These are phyloP conservation scores for Carex cristatella DNA, from an alignment of 176 grass and related monocot genomes.

Conservation along the genomic window DNA sequence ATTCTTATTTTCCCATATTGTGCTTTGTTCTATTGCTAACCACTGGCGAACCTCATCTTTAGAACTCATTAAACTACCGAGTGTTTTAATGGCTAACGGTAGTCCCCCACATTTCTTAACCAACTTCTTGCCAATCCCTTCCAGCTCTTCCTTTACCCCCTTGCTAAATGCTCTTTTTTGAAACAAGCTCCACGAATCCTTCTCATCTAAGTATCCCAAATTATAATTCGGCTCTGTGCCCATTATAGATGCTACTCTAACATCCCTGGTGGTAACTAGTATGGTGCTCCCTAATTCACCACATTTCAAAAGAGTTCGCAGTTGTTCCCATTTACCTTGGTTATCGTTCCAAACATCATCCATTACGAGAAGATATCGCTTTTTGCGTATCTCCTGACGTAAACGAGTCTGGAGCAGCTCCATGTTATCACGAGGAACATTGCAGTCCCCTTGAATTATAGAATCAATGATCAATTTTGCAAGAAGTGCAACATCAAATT, in stretches of 20 bases:
- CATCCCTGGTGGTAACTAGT: conserved; percentile 23
- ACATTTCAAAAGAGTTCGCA: neutral
- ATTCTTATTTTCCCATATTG: neutral
- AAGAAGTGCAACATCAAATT: neutral
- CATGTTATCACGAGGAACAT: neutral
- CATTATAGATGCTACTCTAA: conserved; percentile 6
- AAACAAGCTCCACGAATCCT: conserved; percentile 14
- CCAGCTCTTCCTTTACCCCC: neutral
- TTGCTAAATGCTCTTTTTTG: neutral
- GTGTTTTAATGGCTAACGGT: neutral
- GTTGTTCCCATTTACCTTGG: neutral
- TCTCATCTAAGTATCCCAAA: neutral
- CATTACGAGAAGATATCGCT: neutral
- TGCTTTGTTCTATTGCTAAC: neutral
- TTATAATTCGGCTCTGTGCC: neutral
- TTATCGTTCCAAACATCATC: conserved; percentile 42
- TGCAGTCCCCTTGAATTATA: neutral
- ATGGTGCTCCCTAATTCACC: conserved; percentile 24
- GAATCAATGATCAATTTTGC: neutral
- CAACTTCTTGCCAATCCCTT: neutral
- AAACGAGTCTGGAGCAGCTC: neutral
- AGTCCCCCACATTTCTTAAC: neutral
- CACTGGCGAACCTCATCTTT: neutral
- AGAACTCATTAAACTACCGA: neutral
- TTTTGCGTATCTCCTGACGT: neutral